Evolutionary conservation across 345 rosid species (phyloP), one percentile per base, ranked within the genome.

Genomic region (Arabis hirsuta): DNA sequence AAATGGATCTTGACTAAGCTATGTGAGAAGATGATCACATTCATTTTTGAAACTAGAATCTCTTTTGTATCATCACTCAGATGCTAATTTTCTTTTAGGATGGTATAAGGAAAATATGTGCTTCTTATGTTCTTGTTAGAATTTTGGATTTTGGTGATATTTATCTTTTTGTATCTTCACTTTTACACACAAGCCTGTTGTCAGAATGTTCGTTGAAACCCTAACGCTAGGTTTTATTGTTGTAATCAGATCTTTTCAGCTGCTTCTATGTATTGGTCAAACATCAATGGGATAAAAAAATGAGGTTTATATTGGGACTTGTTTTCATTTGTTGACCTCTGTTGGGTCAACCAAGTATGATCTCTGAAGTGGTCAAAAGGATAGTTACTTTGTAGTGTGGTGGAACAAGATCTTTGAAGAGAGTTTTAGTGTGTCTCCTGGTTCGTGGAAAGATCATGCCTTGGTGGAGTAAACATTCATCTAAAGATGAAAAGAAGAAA

Each of bases 401-500:
- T 39, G 42, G 63, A 45, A 43, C 53, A 29, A 43, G 55, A 52
- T 73, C 53, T 72, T 61, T 31, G 0, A 48, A 50, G 24, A 61
- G 62, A 45, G 69, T 68, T 76, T 76, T 66, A 50, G 68, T 69
- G 51, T 32, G 70, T 19, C 6, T 65, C 14, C 38, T 12, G 31
- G 46, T 34, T 53, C 12, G 62, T 62, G 78, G 42, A 57, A 71
- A 64, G 59, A 76, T 42, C 70, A 76, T 76, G 80, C 80, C 80
- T 71, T 76, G 94, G 97, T 91, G 96, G 93, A 86, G 82, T 48
- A 89, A 84, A 78, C 70, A 84, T 54, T 86, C 90, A 27, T 84
- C 88, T 1, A 91, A 89, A 80, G 90, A 86, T 71, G 84, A 84
- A 32, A 91, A 91, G 80, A 89, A 84, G 86, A 91, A 91, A 80